Evolutionary conservation across 345 rosid species (phyloP).

Genomic region (Citrus sinensis): DVS_A1.0 CM039162.1:19769001-19769500

Average conservation of each 20-base stretch:
- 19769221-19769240: not conserved
- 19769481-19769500: not conserved
- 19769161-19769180: too few species aligned
- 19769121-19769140: too few species aligned
- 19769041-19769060: too few species aligned
- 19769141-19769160: too few species aligned
- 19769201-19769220: too few species aligned
- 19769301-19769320: not conserved
- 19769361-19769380: constrained; percentile 8
- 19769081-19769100: too few species aligned
- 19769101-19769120: too few species aligned
- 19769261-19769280: too few species aligned
- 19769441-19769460: not conserved
- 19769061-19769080: too few species aligned
- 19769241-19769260: not conserved
- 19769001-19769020: too few species aligned
- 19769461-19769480: constrained; percentile 18
- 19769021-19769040: too few species aligned
- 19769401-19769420: not conserved
- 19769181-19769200: too few species aligned
- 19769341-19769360: constrained; percentile 17
- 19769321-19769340: not conserved
- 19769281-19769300: not conserved
- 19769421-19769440: not conserved
- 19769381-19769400: not conserved